Evolutionary conservation across 2,329 filamentous ascomycete species (phyloP).

Genomic region (Pestalotiopsis sp.): DNA sequence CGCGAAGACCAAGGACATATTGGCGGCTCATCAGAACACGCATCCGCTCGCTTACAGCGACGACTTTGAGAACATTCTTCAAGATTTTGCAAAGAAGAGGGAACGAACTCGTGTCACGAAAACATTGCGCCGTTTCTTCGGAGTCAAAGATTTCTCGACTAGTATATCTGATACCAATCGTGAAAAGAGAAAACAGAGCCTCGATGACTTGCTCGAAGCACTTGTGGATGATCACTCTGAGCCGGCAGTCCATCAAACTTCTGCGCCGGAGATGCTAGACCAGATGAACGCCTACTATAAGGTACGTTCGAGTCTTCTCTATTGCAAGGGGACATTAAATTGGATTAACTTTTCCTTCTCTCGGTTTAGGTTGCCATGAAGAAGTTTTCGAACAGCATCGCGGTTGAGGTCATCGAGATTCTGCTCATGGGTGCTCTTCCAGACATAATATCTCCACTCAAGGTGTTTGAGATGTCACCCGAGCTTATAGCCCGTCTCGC

Average conservation of each 20-base stretch:
- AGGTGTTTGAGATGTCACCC: conserved; percentile 36
- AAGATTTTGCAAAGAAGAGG: conserved; percentile 18
- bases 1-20: conserved; percentile 43
- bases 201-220: background rate
- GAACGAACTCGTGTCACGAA: background rate
- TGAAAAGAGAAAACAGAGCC: background rate
- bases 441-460: conserved; percentile 40
- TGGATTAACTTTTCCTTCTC: background rate
- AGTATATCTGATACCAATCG: background rate
- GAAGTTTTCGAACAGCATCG: conserved; percentile 44
- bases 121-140: background rate
- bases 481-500: conserved; percentile 39
- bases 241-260: conserved; percentile 25
- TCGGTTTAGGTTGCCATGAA: conserved; percentile 42
- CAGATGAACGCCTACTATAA: conserved; percentile 38
- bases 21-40: conserved; percentile 43
- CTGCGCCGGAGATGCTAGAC: conserved; percentile 34
- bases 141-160: background rate
- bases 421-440: conserved; percentile 37
- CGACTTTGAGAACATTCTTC: conserved; percentile 40
- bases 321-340: background rate
- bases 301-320: conserved; percentile 20
- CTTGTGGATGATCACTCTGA: conserved; percentile 13
- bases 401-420: conserved; percentile 42
- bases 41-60: conserved; percentile 59